Conservation (phyloP, 75 land plant genomes). For the Pinus albicaulis region DNA sequence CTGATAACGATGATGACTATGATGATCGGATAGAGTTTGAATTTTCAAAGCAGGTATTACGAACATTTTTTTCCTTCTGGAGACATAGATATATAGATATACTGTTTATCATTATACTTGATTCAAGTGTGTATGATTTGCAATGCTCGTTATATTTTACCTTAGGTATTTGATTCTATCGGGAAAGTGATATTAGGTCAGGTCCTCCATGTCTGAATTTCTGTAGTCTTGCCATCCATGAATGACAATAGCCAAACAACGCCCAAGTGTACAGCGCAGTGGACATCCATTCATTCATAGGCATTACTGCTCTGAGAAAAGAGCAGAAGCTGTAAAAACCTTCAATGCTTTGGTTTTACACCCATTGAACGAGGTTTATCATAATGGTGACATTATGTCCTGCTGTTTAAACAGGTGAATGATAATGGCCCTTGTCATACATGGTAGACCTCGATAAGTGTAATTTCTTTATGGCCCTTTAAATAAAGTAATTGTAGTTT, state of each 20-base stretch:
- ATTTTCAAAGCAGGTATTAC: conserved; percentile 11
- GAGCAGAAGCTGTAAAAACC: no score
- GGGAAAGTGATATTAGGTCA: not conserved
- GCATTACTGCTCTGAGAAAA: no score
- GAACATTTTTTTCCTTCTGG: not conserved
- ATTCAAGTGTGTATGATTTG: not conserved
- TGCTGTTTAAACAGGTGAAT: no score
- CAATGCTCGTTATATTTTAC: not conserved
- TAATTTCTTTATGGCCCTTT: no score
- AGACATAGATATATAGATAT: not conserved
- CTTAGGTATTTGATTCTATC: not conserved
- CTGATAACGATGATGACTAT: conserved; percentile 15
- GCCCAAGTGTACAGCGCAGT: not conserved
- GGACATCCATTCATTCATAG: no score
- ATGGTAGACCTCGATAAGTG: no score
- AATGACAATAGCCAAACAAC: not conserved
- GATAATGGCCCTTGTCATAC: no score
- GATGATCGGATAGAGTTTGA: conserved; percentile 12
- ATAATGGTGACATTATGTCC: no score
- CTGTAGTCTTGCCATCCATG: not conserved
- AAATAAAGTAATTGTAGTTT: no score
- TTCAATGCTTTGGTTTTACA: no score
- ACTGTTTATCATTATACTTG: not conserved
- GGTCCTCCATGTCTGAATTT: not conserved
- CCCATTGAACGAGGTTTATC: no score